phyloP scores from a whole-genome alignment of 2,329 filamentous ascomycete genomes.

The Fusarium anguioides region DNA sequence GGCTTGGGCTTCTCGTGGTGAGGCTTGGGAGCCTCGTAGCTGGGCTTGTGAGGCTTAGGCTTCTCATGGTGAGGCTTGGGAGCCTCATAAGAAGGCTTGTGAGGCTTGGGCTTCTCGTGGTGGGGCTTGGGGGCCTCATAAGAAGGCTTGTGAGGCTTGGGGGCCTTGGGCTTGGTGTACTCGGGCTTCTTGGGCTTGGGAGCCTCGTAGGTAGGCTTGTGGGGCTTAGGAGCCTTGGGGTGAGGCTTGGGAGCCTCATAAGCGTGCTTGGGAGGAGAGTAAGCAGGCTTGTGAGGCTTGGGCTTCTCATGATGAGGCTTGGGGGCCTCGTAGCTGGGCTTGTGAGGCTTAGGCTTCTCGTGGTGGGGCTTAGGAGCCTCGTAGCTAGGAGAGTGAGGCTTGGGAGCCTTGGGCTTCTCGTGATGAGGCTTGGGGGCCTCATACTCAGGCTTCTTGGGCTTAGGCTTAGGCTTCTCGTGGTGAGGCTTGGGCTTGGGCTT shows the following conservation, averaged over 20 bases:
- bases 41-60: neutral
- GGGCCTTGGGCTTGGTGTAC: neutral
- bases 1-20: conserved; percentile 8
- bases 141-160: neutral
- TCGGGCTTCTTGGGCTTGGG: neutral
- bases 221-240: neutral
- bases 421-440: neutral
- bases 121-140: neutral
- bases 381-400: neutral
- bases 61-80: neutral
- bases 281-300: neutral
- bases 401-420: neutral
- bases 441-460: conserved; percentile 6
- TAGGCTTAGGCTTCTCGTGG: conserved; percentile 11
- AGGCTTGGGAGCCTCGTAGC: conserved; percentile 28
- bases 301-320: neutral
- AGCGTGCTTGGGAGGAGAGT: neutral
- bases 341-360: conserved; percentile 1
- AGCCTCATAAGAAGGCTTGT: neutral
- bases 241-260: neutral
- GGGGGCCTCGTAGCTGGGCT: neutral
- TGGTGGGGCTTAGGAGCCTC: conserved; percentile 1
- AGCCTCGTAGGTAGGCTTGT: neutral
- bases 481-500: conserved; percentile 13
- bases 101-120: neutral